Percentiles rank a stretch among this genome's conserved stretches.
phyloP scores from a whole-genome alignment of 768 basidiomycete genomes.

The Mycena epipterygia region DNA sequence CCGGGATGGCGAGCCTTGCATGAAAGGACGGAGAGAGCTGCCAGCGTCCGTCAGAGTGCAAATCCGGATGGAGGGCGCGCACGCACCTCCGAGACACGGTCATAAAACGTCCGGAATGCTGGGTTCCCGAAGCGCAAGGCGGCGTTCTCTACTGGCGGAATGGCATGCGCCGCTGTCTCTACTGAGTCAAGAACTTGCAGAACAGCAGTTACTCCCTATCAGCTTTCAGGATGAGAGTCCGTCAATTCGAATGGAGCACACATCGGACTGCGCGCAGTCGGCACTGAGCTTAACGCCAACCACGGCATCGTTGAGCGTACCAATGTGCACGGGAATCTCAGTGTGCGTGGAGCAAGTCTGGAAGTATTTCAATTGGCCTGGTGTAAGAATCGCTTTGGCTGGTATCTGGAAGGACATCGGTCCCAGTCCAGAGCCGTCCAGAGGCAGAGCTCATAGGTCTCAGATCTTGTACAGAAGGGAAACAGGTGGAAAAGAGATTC shows the following conservation, averaged over 20 bases:
- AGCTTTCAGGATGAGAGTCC: constrained; percentile 18
- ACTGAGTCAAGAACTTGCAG: constrained; percentile 76
- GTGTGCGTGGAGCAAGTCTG: constrained; percentile 79
- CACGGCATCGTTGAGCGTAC: constrained; percentile 80
- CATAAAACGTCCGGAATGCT: constrained; percentile 93
- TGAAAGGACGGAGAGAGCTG: constrained; percentile 74
- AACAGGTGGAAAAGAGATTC: neutral
- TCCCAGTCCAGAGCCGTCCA: too few relatives aligned
- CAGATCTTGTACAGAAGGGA: neutral
- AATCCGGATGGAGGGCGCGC: neutral
- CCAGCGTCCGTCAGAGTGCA: neutral
- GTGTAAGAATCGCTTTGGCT: constrained; percentile 81
- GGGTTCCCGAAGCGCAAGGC: constrained; percentile 98
- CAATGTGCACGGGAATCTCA: constrained; percentile 78
- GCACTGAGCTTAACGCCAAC: constrained; percentile 84
- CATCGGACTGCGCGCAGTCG: constrained; percentile 67
- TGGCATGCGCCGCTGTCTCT: constrained; percentile 73
- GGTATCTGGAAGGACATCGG: constrained; percentile 62
- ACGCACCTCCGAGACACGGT: constrained; percentile 78
- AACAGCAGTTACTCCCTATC: constrained; percentile 74
- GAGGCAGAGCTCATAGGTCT: too few relatives aligned
- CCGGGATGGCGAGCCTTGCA: constrained; percentile 67
- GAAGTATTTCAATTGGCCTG: constrained; percentile 86
- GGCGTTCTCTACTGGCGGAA: constrained; percentile 90
- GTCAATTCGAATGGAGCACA: constrained; percentile 52